Base-by-base conservation (phyloP, 1,139 yeast genomes). In the Yamadazyma atlantica region DNA sequence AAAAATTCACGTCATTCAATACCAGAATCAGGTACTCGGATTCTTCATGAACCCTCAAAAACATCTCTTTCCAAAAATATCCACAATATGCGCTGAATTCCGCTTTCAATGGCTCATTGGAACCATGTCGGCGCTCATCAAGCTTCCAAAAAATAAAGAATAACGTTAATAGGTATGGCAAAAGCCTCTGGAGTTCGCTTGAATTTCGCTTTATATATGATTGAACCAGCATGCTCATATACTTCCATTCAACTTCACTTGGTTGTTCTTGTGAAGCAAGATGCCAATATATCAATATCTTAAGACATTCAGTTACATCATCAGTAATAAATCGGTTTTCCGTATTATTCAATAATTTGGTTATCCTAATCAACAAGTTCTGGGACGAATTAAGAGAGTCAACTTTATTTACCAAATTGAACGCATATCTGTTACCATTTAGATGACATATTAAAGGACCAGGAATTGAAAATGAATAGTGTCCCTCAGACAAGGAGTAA, bases 201-300 rank as follows among this genome's bases (percentile, higher is more conserved):
- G 35, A 12, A 4, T 34, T 40, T 22, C 38, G 33, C 24, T 42
- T 41, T 4, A 33, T 37, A 21, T 45, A 34, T 7, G 40, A 45
- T 16, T 40, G 33, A 14, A 54, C 30, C 9, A 47, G 34, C 3
- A 31, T 33, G 10, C 43, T 42, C 4, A 49, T 42, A 24, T 41
- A 38, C 16, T 38, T 48, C 55, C 54, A 55, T 29, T 39, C 46
- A 3, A 64, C 12, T 15, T 30, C 41, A 13, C 12, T 15, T 7
- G 69, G 59, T 2, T 46, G 39, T 28, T 58, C 60, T 39, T 69
- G 73, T 2, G 57, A 18, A 9, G 62, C 57, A 23, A 70, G 48
- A 22, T 46, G 40, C 75, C 75, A 70, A 34, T 54, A 51, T 4
- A 66, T 46, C 6, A 69, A 34, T 0, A 52, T 53, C 23, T 53